Base-by-base conservation (phyloP, 1,139 yeast genomes). In the Tardiomyces blankii region DNA sequence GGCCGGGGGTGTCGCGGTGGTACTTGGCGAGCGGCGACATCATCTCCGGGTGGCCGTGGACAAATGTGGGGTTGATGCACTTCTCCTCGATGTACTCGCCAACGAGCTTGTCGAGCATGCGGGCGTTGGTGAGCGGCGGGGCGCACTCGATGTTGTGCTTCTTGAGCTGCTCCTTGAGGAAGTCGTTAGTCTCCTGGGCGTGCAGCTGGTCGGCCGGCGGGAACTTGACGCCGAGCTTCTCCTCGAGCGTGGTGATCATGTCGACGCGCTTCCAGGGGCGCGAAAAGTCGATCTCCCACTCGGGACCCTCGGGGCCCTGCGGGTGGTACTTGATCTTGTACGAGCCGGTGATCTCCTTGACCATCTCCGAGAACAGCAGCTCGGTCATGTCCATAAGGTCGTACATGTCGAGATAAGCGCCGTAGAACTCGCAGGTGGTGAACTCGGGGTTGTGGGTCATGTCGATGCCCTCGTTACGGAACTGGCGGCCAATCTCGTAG, bases 11-110 rank as follows among this genome's bases (percentile, higher is more conserved):
- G 47, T 81, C 75, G 70, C 98, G 83, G 67, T 91, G 88, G 72
- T 85, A 86, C 75, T 91, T 91, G 64, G 98, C 98, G 69, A 91
- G 77, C 55, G 98, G 98, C 51, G 97, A 91, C 98, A 91, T 91
- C 94, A 91, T 87, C 73, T 91, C 96, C 51, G 98, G 98, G 69
- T 91, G 98, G 56, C 98, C 98, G 62, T 87, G 89, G 68, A 91
- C 85, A 69, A 91, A 91, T 42, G 98, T 91, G 60, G 98, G 98
- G 75, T 87, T 91, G 68, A 89, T 85, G 64, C 95, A 86, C 46
- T 80, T 74, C 62, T 88, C 96, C 74, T 91, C 98, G 49, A 82
- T 67, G 63, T 54, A 70, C 66, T 87, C 97, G 61, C 98, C 97
- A 58, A 91, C 96, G 55, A 91, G 80, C 75, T 86, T 89, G 75